Base-by-base conservation (phyloP, 495 filamentous ascomycete genomes). In the Annulohypoxylon moriforme region DNA sequence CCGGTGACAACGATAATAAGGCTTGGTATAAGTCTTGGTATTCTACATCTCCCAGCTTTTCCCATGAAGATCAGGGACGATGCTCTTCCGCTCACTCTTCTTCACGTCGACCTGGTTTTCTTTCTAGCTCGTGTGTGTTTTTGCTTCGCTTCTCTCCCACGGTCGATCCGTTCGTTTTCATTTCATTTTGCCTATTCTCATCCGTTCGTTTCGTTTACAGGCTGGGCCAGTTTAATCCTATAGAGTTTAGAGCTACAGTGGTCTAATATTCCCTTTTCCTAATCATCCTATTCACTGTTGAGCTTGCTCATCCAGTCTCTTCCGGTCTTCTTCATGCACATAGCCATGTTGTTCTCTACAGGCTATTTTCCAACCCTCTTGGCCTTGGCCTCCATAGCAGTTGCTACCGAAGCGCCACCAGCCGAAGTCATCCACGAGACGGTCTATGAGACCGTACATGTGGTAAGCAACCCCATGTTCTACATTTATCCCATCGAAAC, bases 181-280 rank as follows among this genome's bases (percentile, higher is more conserved):
- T 60, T 68, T 24, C 53, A 24, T 36, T 29, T 55, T 67, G 29
- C 25, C 59, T 58, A 63, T 60, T 50, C 64, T 72, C 36, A 67
- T 68, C 60, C 69, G 27, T 72, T 72, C 69, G 69, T 72, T 72
- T 72, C 69, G 60, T 69, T 71, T 64, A 49, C 13, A 56, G 69
- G 69, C 69, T 72, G 69, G 20, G 64, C 69, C 69, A 55, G 52
- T 68, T 68, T 64, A 64, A 68, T 64, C 60, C 38, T 55, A 60
- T 65, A 53, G 55, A 57, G 5, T 67, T 63, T 52, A 14, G 24
- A 55, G 25, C 36, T 55, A n/a, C 42, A 22, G 22, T 31, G 42
- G 58, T 67, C 52, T 42, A n/a, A 18, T 59, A 63, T 40, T 60
- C 44, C 25, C 24, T 24, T 52, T 29, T 29, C 24, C 16, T 67